These are phyloP conservation scores for Aspergillus brasiliensis DNA, from an alignment of 2,329 filamentous ascomycete species.

Conservation along the genomic window DNA sequence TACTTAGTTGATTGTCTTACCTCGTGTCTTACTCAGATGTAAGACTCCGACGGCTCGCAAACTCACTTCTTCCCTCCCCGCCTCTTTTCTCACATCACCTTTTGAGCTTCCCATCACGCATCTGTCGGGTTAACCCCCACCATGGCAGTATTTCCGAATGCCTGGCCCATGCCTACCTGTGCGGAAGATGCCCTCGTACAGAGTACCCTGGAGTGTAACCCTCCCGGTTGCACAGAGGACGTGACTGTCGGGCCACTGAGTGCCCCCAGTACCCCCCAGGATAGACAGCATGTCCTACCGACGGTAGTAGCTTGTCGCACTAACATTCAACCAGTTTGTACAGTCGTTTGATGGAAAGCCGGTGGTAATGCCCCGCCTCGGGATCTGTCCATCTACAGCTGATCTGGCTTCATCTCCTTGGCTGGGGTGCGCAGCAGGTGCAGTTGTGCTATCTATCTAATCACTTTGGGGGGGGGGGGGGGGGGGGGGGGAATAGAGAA, in stretches of 20 bases:
- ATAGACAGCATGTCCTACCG: conserved; percentile 1
- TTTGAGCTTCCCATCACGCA: background rate
- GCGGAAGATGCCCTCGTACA: conserved; percentile 1
- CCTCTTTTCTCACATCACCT: background rate
- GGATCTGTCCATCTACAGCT: background rate
- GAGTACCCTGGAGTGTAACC: background rate
- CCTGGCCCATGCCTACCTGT: background rate
- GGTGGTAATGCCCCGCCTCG: background rate
- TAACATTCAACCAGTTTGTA: background rate
- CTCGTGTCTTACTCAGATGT: background rate
- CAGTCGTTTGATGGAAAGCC: background rate
- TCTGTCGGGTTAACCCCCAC: background rate
- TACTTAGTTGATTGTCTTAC: background rate
- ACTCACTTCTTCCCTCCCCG: too few species aligned
- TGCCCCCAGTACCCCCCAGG: background rate
- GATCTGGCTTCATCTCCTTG: background rate
- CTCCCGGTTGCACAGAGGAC: background rate
- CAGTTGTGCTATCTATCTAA: background rate
- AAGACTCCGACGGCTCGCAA: background rate
- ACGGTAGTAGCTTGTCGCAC: background rate
- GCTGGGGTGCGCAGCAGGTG: background rate
- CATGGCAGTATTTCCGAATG: background rate
- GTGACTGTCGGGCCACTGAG: background rate
- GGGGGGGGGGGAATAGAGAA: background rate
- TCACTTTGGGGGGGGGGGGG: too few species aligned